Base-by-base conservation (phyloP, 2,329 filamentous ascomycete species). In the Colletotrichum gloeosporioides region DNA sequence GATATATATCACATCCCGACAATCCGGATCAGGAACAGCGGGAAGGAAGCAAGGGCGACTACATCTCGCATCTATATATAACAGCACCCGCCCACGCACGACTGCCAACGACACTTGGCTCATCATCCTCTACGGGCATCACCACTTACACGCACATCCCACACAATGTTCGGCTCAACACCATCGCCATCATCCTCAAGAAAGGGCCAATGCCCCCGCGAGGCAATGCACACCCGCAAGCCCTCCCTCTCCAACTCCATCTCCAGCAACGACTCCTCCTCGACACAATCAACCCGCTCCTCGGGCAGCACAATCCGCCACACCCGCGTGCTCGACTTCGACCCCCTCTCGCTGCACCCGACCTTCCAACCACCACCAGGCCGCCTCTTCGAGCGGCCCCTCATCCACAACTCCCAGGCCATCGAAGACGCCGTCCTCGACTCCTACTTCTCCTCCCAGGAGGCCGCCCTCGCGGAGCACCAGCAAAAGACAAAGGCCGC, bases 181-280 rank as follows among this genome's bases (percentile, higher is more conserved):
- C 53, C 69, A 61, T 44, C 75, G 57, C 63, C 72, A 57, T 29
- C 71, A 7, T 64, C 68, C 29, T 44, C 36, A 18, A 69, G 5
- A 27, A 72, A 59, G 71, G 25, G 34, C 34, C 65, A 53, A 25
- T 53, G 75, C 27, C 75, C 55, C 34, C 71, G 71, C 57, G 71
- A 77, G 27, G 62, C 69, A 32, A 67, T 78, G 27, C 76, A 78
- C 73, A 71, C 72, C 53, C 70, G 77, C 69, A 78, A 78, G 36
- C 76, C 77, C 12, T 78, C 76, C 59, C 77, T 78, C 49, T 68
- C 68, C 67, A 67, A 77, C 76, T 78, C 77, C 13, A 69, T 78
- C 71, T 78, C 77, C 29, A 78, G 77, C 71, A 73, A 67, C 36
- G 69, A 73, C 29, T 78, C 77, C 18, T 75, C 71, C 9, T 78